Base-by-base conservation (phyloP, 257 asterid species). In the Solanum etuberosum region DNA sequence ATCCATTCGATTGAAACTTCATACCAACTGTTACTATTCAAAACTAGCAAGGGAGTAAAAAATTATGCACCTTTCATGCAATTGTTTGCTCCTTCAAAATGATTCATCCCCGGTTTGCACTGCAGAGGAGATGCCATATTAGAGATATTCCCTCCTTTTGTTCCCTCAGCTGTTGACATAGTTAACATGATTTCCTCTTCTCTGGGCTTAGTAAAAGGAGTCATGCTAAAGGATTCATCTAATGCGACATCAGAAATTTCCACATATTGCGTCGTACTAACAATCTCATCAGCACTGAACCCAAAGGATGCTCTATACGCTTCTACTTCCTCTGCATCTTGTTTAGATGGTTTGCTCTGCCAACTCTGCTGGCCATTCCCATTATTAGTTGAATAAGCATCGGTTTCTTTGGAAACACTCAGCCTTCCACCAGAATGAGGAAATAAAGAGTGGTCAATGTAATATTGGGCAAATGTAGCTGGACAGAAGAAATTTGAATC, bases 221-320 rank as follows among this genome's bases (percentile, higher is more conserved):
- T 90, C 92, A 95, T 95, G 89, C 92, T 93, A 87, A 94, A 96
- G 31, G 98, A 87, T 77, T 95, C 98, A 68, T 94, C 98, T 86
- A 91, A 78, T 86, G 90, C 40, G 54, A 43, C 97, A 89, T 97
- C 97, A 70, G 98, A 88, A 83, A 97, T 96, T 91, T 97, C 99
- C 54, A 97, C 98, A 89, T 97, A 97, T 86, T 94, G 95, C 81
- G 94, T 67, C 80, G 98, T 95, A 23, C 94, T 94, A 86, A 96
- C 91, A 85, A 97, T 93, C 83, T 97, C 99, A 92, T 97, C 99
- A 9, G 99, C 99, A 90, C 99, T 97, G 91, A 97, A 97, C 88
- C 99, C 99, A 85, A 97, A 97, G 42, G 99, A 97, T 15, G 99
- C 99, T 91, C 99, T 89, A 89, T 97, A 97, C 71, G 99, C 99